A percentile compares a stretch with the other conserved stretches of the same genome.
Evolutionary conservation across 2,329 filamentous ascomycete species (phyloP).

Genomic region (Fusarium napiforme): DNA sequence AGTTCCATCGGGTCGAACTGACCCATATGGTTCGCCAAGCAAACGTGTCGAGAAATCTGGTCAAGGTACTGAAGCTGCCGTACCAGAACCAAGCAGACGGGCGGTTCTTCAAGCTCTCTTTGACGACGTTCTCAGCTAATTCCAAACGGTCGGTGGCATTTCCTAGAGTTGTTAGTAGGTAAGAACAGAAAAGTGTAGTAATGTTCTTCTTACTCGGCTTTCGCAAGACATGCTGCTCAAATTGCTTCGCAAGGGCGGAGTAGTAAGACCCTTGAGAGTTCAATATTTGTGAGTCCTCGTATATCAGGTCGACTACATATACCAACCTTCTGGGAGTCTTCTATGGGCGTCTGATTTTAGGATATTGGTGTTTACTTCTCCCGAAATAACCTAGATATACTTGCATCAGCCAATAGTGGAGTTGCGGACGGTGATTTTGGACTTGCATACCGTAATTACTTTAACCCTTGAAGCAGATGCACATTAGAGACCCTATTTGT

Average conservation of each 20-base stretch:
- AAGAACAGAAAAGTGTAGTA: accelerated
- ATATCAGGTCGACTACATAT: accelerated
- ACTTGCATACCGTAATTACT: neutral
- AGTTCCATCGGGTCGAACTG: accelerated
- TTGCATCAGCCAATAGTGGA: neutral
- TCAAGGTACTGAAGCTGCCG: neutral
- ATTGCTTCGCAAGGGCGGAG: neutral
- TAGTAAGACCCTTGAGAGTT: neutral
- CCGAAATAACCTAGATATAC: neutral
- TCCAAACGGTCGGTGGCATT: neutral
- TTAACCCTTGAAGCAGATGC: neutral
- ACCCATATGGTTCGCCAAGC: neutral
- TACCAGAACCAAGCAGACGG: neutral
- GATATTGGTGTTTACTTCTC: neutral
- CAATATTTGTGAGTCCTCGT: neutral
- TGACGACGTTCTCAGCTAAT: neutral
- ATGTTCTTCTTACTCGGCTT: neutral
- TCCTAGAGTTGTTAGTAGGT: neutral
- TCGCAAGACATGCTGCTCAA: neutral
- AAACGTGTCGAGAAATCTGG: neutral
- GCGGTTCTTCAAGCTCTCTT: neutral
- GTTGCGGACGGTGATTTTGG: accelerated
- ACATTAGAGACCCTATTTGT: neutral
- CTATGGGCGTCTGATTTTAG: neutral
- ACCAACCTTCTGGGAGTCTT: neutral